Evolutionary conservation across 495 filamentous ascomycete species (phyloP), one percentile per base, ranked within the genome.

Genomic region (Daldinia grandis): DNA sequence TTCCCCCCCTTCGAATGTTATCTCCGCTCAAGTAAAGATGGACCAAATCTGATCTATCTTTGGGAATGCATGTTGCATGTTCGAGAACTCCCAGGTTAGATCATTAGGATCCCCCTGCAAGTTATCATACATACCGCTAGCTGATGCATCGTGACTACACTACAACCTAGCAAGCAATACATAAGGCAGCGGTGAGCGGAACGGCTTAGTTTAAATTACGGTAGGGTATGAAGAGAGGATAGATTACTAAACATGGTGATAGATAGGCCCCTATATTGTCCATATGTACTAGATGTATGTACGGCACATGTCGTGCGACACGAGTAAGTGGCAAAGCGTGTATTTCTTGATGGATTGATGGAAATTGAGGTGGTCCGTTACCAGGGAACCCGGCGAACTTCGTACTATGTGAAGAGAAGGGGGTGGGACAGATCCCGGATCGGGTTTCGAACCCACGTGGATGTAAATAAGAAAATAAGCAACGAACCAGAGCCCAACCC

Each of bases 371-470:
- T 37, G 38, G 38, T 24, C 54, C 37, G 33, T 51, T 51, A 53
- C 51, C 44, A 30, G 65, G 58, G 38, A 25, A 12, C 57, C 64
- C 40, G 24, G 40, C 38, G n/a, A 56, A 12, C 50, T 37, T 58
- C 59, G 42, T 63, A 25, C n/a, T n/a, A n/a, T n/a, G n/a, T n/a
- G n/a, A 40, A 28, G 15, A 56, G 28, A 17, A 51, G 10, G 5
- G 5, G 12, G 51, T 15, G 30, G 17, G 51, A 24, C 7, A 35
- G 14, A 57, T 61, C 57, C 64, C 50, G 53, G 66, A 12, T 63
- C 40, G 54, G 54, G 31, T 69, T 15, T 44, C 42, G 60, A 69
- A 54, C 56, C 67, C 67, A 69, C 67, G 67, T 69, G 67, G 67
- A 31, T 66, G 55, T 58, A 14, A 35, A 35, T 35, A 4, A 35